phyloP scores from a whole-genome alignment of 1,284 basidiomycete species.

The Kalmanozyma brasiliensis region DNA sequence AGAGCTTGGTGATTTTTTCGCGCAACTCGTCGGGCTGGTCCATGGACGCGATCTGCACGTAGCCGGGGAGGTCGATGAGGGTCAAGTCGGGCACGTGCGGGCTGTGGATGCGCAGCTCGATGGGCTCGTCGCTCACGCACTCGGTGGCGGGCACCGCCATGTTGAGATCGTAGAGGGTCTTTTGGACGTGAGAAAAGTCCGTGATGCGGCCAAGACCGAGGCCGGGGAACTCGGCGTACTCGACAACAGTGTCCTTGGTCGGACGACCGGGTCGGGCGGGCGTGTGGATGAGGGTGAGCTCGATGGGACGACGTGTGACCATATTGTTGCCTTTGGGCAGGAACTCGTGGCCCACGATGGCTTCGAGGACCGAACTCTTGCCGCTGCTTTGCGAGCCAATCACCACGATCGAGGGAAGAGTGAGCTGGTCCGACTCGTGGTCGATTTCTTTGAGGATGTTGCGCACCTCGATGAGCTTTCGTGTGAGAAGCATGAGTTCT shows the following conservation, averaged over 20 bases:
- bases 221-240: slow-evolving; percentile 94
- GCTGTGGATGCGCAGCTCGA: slow-evolving; percentile 95
- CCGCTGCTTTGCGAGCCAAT: slow-evolving; percentile 98
- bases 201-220: slow-evolving; percentile 87
- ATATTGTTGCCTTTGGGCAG: slow-evolving; percentile 99
- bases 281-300: slow-evolving; percentile 94
- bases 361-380: slow-evolving; percentile 96
- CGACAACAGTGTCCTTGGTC: slow-evolving; percentile 72
- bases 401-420: slow-evolving; percentile 95
- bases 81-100: slow-evolving; percentile 95
- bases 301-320: slow-evolving; percentile 97
- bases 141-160: slow-evolving; percentile 87
- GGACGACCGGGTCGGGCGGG: slow-evolving; percentile 46
- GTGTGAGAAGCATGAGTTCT: slow-evolving; percentile 86
- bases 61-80: slow-evolving; percentile 95
- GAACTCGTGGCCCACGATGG: slow-evolving; percentile 98
- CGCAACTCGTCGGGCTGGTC: slow-evolving; percentile 95
- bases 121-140: slow-evolving; percentile 92
- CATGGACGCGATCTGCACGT: slow-evolving; percentile 92
- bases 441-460: slow-evolving; percentile 93
- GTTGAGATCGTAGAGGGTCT: slow-evolving; percentile 92
- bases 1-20: slow-evolving; percentile 87
- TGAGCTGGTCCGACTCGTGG: slow-evolving; percentile 82
- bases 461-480: slow-evolving; percentile 95
- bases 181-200: slow-evolving; percentile 89